phyloP scores from a whole-genome alignment of 2,329 filamentous ascomycete genomes.

The Sphaerulina populicola region DNA sequence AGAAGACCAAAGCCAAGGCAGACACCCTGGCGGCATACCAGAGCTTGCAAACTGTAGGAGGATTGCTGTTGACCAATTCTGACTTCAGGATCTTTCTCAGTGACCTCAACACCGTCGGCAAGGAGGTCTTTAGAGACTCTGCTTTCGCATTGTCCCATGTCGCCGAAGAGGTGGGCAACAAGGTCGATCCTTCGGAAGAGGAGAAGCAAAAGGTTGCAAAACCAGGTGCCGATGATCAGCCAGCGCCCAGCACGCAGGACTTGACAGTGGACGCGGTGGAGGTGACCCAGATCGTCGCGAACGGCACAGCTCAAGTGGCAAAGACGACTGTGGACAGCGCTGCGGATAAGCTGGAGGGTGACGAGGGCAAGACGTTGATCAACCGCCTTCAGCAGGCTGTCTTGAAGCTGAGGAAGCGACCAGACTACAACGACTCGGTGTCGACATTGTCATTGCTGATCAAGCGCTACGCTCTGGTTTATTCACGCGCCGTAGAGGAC shows the following conservation, averaged over 20 bases:
- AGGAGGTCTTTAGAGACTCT: conserved; percentile 80
- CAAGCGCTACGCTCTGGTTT: conserved; percentile 67
- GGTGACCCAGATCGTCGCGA: conserved; percentile 39
- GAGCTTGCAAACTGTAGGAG: conserved; percentile 74
- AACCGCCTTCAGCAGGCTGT: conserved; percentile 70
- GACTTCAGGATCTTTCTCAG: conserved; percentile 82
- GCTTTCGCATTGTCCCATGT: conserved; percentile 69
- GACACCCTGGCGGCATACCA: conserved; percentile 68
- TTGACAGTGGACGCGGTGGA: conserved; percentile 45
- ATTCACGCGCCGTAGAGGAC: conserved; percentile 64
- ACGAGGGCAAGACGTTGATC: conserved; percentile 64
- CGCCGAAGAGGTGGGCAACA: conserved; percentile 64
- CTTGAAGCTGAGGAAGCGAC: conserved; percentile 61
- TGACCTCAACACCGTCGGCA: conserved; percentile 68
- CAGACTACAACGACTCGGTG: conserved; percentile 79
- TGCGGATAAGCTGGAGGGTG: conserved; percentile 62
- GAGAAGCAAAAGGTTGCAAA: conserved; percentile 50
- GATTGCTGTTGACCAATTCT: conserved; percentile 77
- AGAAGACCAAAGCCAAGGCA: conserved; percentile 57
- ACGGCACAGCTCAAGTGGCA: conserved; percentile 40
- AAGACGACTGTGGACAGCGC: conserved; percentile 60
- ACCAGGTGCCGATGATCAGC: conserved; percentile 44
- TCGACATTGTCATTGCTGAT: conserved; percentile 68
- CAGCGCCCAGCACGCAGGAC: conserved; percentile 52
- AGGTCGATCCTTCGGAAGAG: conserved; percentile 59